These are phyloP conservation scores for Diddensiella caesifluorescens DNA, from an alignment of 805 yeast species.

Conservation along the genomic window DNA sequence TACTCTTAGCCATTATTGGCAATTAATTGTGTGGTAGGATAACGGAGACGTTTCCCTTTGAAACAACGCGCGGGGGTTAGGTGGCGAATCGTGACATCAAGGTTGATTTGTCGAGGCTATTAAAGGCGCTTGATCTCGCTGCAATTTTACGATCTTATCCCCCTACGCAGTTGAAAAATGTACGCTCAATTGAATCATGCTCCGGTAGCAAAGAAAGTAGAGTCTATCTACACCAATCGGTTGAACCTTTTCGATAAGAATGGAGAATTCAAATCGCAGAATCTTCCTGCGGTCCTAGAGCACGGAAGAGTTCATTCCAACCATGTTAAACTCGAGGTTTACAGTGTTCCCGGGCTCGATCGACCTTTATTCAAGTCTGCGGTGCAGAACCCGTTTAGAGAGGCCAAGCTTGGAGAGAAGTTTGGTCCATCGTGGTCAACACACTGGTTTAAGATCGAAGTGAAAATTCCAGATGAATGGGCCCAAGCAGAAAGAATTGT, in stretches of 20 bases:
- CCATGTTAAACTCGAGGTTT: slow-evolving; percentile 51
- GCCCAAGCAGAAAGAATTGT: slow-evolving; percentile 45
- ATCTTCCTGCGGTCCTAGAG: slow-evolving; percentile 60
- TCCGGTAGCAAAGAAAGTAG: slow-evolving; percentile 73
- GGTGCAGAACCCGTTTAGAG: slow-evolving; percentile 42
- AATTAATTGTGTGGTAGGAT: too few relatives aligned
- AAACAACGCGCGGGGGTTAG: too few relatives aligned
- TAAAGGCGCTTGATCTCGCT: too few relatives aligned
- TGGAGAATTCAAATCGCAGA: slow-evolving; percentile 67
- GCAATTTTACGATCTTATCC: too few relatives aligned
- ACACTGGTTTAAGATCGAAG: slow-evolving; percentile 75
- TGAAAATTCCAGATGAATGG: slow-evolving; percentile 52
- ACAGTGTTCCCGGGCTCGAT: slow-evolving; percentile 59
- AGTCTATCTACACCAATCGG: slow-evolving; percentile 62
- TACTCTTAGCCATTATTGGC: too few relatives aligned
- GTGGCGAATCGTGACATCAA: too few relatives aligned
- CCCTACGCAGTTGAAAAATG: too few relatives aligned
- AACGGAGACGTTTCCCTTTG: too few relatives aligned
- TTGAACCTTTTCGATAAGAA: slow-evolving; percentile 67
- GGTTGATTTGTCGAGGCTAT: too few relatives aligned
- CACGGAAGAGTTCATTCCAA: slow-evolving; percentile 7
- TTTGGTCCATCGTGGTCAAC: slow-evolving; percentile 97
- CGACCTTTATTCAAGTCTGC: slow-evolving; percentile 48
- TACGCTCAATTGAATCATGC: slow-evolving; percentile 39
- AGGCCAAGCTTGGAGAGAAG: slow-evolving; percentile 50